phyloP scores from a whole-genome alignment of 148 eudicot species.

The Rhododendron ovatum region DNA sequence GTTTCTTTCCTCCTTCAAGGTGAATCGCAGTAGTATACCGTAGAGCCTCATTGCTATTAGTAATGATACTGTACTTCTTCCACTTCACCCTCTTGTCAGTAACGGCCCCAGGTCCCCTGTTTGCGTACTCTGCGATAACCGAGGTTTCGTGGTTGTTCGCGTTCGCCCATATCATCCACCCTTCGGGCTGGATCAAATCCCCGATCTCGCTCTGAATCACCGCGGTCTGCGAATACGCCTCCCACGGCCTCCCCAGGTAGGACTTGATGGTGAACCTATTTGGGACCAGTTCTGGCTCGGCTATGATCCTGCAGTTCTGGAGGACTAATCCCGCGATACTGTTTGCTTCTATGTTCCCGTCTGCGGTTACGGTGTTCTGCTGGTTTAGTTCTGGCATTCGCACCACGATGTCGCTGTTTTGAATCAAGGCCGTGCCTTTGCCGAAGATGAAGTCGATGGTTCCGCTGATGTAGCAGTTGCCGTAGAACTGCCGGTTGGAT shows the following conservation, averaged over 20 bases:
- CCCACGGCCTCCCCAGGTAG: slow-evolving; percentile 60
- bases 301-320: slow-evolving; percentile 62
- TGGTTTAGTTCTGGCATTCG: slow-evolving; percentile 32
- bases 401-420: slow-evolving; percentile 44
- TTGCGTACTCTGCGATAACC: slow-evolving; percentile 38
- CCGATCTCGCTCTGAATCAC: slow-evolving; percentile 47
- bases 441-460: slow-evolving; percentile 62
- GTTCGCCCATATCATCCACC: slow-evolving; percentile 59
- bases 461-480: slow-evolving; percentile 50
- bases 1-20: background rate
- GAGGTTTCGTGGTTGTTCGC: slow-evolving; percentile 33
- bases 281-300: slow-evolving; percentile 43
- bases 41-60: slow-evolving; percentile 28
- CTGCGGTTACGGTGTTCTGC: slow-evolving; percentile 61
- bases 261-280: slow-evolving; percentile 32
- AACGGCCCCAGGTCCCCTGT: slow-evolving; percentile 53
- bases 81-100: slow-evolving; percentile 42
- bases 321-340: slow-evolving; percentile 44
- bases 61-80: slow-evolving; percentile 28
- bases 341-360: slow-evolving; percentile 41
- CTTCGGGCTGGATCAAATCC: slow-evolving; percentile 52
- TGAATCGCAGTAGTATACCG: background rate
- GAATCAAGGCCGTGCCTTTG: slow-evolving; percentile 36
- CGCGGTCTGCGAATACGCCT: slow-evolving; percentile 32
- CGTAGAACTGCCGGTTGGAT: slow-evolving; percentile 41